Percentiles rank a stretch among this genome's conserved stretches.
Conservation (phyloP, 2,329 filamentous ascomycete species). For the Scytalidium lignicola region DNA sequence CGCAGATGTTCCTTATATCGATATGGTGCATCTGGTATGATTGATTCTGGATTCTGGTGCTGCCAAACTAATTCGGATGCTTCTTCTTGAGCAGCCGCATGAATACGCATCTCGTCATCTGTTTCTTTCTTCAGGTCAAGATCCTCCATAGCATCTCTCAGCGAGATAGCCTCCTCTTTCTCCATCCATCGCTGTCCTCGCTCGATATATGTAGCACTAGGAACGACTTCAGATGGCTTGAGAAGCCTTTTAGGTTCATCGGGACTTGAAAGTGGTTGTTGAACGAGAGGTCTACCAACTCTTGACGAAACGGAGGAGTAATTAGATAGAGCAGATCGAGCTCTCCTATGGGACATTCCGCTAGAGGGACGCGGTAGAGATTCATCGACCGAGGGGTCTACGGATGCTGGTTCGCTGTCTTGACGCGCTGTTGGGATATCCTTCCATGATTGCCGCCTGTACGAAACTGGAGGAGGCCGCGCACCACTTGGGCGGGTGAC, state of each 20-base stretch:
- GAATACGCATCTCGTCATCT: conserved; percentile 58
- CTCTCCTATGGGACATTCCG: conserved; percentile 12
- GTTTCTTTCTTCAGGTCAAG: conserved; percentile 53
- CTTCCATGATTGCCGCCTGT: conserved; percentile 27
- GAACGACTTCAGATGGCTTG: conserved; percentile 56
- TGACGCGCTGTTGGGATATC: conserved; percentile 29
- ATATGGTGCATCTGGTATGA: conserved; percentile 58
- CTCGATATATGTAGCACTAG: conserved; percentile 67
- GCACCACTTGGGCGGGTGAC: conserved; percentile 65
- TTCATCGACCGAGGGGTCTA: conserved; percentile 12
- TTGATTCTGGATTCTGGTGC: conserved; percentile 57
- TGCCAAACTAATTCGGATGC: conserved; percentile 75
- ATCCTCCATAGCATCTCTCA: conserved; percentile 69
- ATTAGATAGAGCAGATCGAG: conserved; percentile 22
- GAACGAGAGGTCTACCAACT: conserved; percentile 22
- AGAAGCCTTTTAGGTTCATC: conserved; percentile 30
- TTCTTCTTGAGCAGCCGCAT: conserved; percentile 68
- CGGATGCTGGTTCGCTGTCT: conserved; percentile 5
- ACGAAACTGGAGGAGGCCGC: conserved; percentile 52
- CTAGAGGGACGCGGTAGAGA: conserved; percentile 19
- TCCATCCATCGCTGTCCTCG: conserved; percentile 74
- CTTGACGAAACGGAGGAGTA: conserved; percentile 24
- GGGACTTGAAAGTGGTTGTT: conserved; percentile 13
- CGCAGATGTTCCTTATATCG: conserved; percentile 64
- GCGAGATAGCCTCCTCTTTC: conserved; percentile 67